Evolutionary conservation across 148 eudicot genomes (phyloP), one percentile per base, ranked within the genome.

Genomic region (Cornus suecica): DNA sequence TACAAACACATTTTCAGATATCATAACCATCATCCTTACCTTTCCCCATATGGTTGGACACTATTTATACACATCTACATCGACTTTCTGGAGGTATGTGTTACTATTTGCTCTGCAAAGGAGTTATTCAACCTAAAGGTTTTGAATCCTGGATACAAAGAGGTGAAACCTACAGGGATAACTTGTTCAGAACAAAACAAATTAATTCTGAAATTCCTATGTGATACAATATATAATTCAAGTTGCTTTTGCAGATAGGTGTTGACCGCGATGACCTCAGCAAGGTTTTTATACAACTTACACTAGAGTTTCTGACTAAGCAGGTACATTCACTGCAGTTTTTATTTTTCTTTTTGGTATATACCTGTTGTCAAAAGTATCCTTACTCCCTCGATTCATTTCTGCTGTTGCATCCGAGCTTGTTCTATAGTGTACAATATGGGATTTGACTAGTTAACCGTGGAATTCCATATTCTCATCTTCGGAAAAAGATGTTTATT

Each of bases 271-370:
- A 79, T 70, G 89, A 94, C 83, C 83, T 81, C 65, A 89, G 80
- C 65, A 94, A 94, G 74, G 89, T 86, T 63, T 94, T 94, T 62
- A 85, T 89, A 72, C 99, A 94, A 86, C 92, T 94, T 68, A 94
- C 99, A 7, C 88, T 94, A 66, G 99, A 94, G 86, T 89, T 94
- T 82, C 74, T 88, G 54, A 87, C 96, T 9, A 94, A 94, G 78
- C 99, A 94, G 97, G 99, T 94, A 86, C 69, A 32, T 20, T 70
- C 32, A 22, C 52, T 65, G 30, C 48, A 65, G 31, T 18, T 69
- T 52, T 8, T 63, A 16, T 4, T 34, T 48, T 63, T 70, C 27
- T 29, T 30, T 18, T 51, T 69, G 66, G 30, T 69, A 28, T 51
- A 45, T 18, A 3, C 18, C 45, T 42, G 25, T 58, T 27, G 27